These are phyloP conservation scores for Mycena pura DNA, from an alignment of 768 basidiomycete genomes.

Conservation along the genomic window DNA sequence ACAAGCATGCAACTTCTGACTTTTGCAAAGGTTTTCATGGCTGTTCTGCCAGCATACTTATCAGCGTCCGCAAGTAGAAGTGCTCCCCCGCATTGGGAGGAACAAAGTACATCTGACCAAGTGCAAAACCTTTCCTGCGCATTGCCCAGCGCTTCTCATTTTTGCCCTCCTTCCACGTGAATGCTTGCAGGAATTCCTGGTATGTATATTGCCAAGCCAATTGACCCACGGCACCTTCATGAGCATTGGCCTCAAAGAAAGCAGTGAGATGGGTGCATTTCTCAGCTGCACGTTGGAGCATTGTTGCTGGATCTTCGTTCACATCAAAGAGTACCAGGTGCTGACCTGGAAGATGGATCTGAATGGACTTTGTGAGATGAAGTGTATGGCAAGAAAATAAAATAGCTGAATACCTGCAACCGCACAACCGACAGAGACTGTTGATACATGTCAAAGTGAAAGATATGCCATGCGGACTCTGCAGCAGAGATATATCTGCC, in stretches of 20 bases:
- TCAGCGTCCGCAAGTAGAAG: background rate
- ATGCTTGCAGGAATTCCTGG: background rate
- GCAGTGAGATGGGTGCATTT: background rate
- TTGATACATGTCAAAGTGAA: no score
- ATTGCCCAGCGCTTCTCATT: background rate
- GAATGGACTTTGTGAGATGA: background rate
- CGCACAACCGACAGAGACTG: no score
- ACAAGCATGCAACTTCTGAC: no score
- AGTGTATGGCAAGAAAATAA: background rate
- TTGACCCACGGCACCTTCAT: background rate
- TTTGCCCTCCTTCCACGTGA: background rate
- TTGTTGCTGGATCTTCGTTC: background rate
- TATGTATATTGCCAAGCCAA: background rate
- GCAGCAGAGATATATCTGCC: no score
- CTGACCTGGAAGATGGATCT: slow-evolving; percentile 6
- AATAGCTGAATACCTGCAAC: slow-evolving; percentile 35
- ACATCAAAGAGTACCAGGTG: background rate
- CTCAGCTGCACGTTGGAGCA: background rate
- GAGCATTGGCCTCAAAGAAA: background rate
- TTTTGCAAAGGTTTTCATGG: no score
- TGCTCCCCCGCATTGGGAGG: background rate
- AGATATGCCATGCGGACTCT: no score
- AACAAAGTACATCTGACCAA: background rate
- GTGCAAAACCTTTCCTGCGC: background rate
- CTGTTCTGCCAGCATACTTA: no score